These are phyloP conservation scores for Alternaria incomplexa DNA, from an alignment of 2,329 filamentous ascomycete species.

Conservation along the genomic window DNA sequence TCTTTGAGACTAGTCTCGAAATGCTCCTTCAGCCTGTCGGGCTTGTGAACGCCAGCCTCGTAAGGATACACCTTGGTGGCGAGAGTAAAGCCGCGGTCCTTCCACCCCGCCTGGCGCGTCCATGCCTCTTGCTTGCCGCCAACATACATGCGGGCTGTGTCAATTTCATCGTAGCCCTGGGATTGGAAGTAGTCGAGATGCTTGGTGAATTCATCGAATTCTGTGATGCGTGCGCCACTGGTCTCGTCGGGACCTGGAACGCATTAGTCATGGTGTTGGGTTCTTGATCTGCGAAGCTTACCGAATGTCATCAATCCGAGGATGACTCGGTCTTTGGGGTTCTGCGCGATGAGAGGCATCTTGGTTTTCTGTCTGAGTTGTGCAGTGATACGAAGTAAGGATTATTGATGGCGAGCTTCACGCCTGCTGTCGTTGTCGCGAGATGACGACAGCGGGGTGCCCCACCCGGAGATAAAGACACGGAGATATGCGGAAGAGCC, in stretches of 20 bases:
- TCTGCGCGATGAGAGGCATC: constrained; percentile 42
- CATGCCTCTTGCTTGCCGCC: constrained; percentile 78
- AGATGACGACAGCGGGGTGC: constrained; percentile 24
- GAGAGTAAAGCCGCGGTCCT: constrained; percentile 75
- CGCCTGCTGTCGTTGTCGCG: not conserved
- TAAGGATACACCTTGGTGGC: constrained; percentile 76
- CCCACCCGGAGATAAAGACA: constrained; percentile 13
- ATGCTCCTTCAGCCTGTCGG: constrained; percentile 30
- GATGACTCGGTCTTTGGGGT: constrained; percentile 71
- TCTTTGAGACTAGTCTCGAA: constrained; percentile 34
- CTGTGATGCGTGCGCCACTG: constrained; percentile 74
- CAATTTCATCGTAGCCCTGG: constrained; percentile 83
- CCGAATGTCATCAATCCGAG: constrained; percentile 87
- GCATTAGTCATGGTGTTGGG: constrained; percentile 11
- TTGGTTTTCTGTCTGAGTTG: not conserved
- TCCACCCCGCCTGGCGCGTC: constrained; percentile 76
- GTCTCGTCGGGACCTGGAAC: constrained; percentile 59
- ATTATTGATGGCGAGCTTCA: not conserved
- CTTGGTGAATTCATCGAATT: constrained; percentile 71
- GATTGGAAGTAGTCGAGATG: constrained; percentile 76
- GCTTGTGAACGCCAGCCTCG: constrained; percentile 38
- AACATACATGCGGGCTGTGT: constrained; percentile 80
- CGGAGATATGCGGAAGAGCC: not conserved
- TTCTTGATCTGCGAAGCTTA: constrained; percentile 10
- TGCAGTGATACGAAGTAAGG: not conserved